phyloP scores from a whole-genome alignment of 1,139 yeast species.

The Magnusiomyces sp. region DNA sequence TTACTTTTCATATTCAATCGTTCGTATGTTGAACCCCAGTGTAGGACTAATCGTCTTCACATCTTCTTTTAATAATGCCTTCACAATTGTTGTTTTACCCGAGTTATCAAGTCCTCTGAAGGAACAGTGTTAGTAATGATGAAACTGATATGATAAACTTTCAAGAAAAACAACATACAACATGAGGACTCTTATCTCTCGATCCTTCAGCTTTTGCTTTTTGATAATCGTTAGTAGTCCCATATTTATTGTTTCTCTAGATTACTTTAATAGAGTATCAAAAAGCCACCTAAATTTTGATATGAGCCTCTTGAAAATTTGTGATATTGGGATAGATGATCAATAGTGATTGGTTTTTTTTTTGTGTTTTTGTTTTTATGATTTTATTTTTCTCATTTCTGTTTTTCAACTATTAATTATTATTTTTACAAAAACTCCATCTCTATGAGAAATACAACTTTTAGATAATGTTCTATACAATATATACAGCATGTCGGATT shows the following conservation, averaged over 20 bases:
- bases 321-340: too few species aligned
- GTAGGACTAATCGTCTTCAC: conserved; percentile 48
- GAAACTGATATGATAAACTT: neutral
- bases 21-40: conserved; percentile 54
- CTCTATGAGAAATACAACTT: neutral
- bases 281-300: too few species aligned
- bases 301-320: too few species aligned
- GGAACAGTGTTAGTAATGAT: neutral
- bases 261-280: too few species aligned
- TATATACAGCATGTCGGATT: neutral
- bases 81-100: conserved; percentile 78
- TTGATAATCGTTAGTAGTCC: conserved; percentile 75
- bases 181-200: conserved; percentile 63
- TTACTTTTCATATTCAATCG: conserved; percentile 33
- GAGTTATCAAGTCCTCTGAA: conserved; percentile 71
- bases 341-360: conserved; percentile 1
- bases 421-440: neutral
- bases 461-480: neutral
- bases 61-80: conserved; percentile 37
- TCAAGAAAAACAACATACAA: conserved; percentile 31
- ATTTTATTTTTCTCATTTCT: conserved; percentile 1
- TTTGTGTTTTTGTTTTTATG: neutral
- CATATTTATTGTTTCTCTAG: conserved; percentile 44
- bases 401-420: neutral
- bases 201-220: conserved; percentile 74